A percentile compares a stretch with the other conserved stretches of the same genome.
phyloP scores from a whole-genome alignment of 768 basidiomycete species.

The Boletus rufocinnamomeus region DNA sequence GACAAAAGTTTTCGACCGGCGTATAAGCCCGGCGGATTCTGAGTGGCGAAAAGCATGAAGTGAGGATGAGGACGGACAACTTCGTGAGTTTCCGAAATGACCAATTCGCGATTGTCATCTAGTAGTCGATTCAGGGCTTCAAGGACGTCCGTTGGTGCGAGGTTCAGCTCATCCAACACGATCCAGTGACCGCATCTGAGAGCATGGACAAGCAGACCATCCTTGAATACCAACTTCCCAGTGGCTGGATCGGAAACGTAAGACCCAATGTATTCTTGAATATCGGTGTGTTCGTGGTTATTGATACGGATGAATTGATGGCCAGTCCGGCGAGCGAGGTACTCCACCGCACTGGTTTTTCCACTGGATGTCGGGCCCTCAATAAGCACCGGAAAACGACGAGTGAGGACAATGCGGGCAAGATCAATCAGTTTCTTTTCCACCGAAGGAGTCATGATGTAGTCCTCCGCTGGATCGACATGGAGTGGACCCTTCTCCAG shows the following conservation, averaged over 20 bases:
- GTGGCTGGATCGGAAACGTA: slow-evolving; percentile 91
- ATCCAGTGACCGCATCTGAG: slow-evolving; percentile 95
- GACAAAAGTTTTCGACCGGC: slow-evolving; percentile 94
- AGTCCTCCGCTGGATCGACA: slow-evolving; percentile 69
- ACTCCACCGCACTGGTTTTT: slow-evolving; percentile 97
- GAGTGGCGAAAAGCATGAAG: slow-evolving; percentile 98
- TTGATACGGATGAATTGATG: slow-evolving; percentile 98
- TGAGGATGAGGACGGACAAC: slow-evolving; percentile 90
- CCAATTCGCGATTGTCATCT: slow-evolving; percentile 95
- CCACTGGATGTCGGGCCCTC: slow-evolving; percentile 98
- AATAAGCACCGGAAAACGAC: slow-evolving; percentile 91
- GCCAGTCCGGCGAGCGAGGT: slow-evolving; percentile 88
- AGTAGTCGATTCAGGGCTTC: slow-evolving; percentile 95
- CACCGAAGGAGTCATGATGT: slow-evolving; percentile 95
- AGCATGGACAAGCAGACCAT: slow-evolving; percentile 91
- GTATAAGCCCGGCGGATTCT: slow-evolving; percentile 95
- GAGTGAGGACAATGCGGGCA: slow-evolving; percentile 86
- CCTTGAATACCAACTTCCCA: slow-evolving; percentile 93
- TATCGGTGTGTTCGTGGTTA: slow-evolving; percentile 99
- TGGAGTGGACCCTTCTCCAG: slow-evolving; percentile 75
- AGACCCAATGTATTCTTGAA: slow-evolving; percentile 97
- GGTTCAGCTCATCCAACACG: slow-evolving; percentile 94
- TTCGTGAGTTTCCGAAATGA: slow-evolving; percentile 96
- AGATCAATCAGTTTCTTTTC: slow-evolving; percentile 92
- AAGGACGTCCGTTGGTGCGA: slow-evolving; percentile 96